Conservation (phyloP, 2,329 filamentous ascomycete species). For the Talaromyces funiculosus region DNA sequence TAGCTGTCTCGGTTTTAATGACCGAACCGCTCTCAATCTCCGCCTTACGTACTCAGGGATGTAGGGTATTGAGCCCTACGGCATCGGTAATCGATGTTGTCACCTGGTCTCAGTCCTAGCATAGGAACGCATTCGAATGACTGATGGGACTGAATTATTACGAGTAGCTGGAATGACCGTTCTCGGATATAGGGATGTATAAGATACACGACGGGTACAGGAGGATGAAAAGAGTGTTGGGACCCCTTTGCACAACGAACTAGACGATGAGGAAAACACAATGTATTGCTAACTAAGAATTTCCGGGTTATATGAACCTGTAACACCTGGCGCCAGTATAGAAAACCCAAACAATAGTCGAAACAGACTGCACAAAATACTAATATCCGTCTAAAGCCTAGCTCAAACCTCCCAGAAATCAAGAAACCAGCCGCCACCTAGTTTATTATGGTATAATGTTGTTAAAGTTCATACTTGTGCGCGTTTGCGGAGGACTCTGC, state of each 20-base stretch:
- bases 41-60: background rate
- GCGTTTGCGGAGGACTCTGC: slow-evolving; percentile 39
- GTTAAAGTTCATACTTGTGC: slow-evolving; percentile 20
- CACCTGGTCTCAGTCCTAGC: background rate
- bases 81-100: background rate
- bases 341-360: background rate
- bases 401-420: background rate
- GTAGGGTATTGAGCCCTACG: background rate
- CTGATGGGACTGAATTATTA: background rate
- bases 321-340: background rate
- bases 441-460: background rate
- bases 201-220: background rate
- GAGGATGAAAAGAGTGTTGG: too few relatives aligned
- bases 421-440: background rate
- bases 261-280: background rate
- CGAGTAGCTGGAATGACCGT: background rate
- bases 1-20: background rate
- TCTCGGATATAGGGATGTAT: background rate
- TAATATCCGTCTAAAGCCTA: background rate
- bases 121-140: background rate
- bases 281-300: background rate
- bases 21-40: background rate
- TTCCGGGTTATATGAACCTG: background rate
- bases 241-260: too few relatives aligned
- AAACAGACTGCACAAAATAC: background rate